Evolutionary conservation across 83 land plant species (phyloP).

Genomic region (Isoetes engelmannii): DNA sequence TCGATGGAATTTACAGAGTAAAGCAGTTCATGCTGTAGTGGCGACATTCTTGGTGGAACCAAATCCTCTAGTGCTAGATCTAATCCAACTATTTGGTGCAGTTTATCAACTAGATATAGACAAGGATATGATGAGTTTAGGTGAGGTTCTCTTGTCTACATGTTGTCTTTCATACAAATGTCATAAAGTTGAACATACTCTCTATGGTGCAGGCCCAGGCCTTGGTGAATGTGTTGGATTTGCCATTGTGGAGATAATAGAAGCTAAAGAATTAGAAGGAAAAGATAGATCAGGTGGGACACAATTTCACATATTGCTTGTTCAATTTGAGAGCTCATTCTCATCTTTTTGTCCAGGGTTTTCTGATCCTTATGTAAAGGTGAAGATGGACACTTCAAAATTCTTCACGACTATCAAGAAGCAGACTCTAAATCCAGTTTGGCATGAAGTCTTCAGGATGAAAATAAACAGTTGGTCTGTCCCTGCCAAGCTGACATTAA

Average conservation of each 20-base stretch:
- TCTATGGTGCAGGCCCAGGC: neutral
- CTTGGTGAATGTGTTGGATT: constrained; percentile 9
- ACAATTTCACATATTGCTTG: neutral
- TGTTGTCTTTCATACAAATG: neutral
- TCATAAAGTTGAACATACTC: neutral
- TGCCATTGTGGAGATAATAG: constrained; percentile 32
- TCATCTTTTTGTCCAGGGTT: constrained; percentile 11
- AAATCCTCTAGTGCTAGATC: constrained; percentile 17
- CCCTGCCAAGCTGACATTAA: constrained; percentile 16
- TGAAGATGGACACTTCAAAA: constrained; percentile 17
- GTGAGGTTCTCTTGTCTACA: neutral
- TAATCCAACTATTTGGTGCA: constrained; percentile 25
- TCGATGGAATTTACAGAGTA: constrained; percentile 13
- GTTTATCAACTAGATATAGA: constrained; percentile 17
- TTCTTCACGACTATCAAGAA: constrained; percentile 26
- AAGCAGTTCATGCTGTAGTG: constrained; percentile 24
- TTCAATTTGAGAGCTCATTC: neutral
- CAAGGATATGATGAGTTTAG: constrained; percentile 7
- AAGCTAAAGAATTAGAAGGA: constrained; percentile 23
- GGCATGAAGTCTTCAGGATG: constrained; percentile 31
- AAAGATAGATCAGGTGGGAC: constrained; percentile 28
- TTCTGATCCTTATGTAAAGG: constrained; percentile 34
- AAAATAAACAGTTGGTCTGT: constrained; percentile 9
- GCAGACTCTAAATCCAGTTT: constrained; percentile 28
- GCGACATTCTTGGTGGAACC: constrained; percentile 33